A percentile compares a stretch with the other conserved stretches of the same genome.
phyloP scores from a whole-genome alignment of 345 rosid species.

The Sonneratia alba region DNA sequence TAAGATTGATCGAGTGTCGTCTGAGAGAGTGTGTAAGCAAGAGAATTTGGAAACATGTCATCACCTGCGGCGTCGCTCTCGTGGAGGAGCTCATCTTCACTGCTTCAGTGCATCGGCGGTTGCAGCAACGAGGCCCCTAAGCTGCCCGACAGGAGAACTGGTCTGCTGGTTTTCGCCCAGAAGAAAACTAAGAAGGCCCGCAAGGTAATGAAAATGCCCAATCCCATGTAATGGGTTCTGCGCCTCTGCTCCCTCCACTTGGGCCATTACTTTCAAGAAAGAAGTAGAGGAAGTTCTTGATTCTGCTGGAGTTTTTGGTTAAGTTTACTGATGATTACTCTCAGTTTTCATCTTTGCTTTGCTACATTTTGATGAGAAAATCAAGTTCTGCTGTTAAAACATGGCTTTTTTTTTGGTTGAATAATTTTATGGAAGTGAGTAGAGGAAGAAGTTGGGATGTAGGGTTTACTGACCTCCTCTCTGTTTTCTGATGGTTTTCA shows the following conservation, averaged over 20 bases:
- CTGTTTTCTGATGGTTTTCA: background rate
- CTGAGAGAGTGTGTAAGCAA: background rate
- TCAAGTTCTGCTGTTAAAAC: background rate
- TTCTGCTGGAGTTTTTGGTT: background rate
- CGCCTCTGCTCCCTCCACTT: no score
- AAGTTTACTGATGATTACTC: background rate
- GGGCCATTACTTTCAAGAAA: no score
- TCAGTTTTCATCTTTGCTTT: background rate
- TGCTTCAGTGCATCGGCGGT: conserved; percentile 31
- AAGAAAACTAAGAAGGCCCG: conserved; percentile 73
- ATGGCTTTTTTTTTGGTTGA: background rate
- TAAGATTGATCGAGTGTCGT: background rate
- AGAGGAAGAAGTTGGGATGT: background rate
- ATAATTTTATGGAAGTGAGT: background rate
- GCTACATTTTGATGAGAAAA: no score
- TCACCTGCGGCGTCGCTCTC: conserved; percentile 50
- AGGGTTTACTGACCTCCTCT: background rate
- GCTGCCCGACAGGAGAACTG: conserved; percentile 26
- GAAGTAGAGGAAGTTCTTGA: background rate
- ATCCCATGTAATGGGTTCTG: no score
- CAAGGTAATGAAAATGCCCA: conserved; percentile 29
- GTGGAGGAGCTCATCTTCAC: conserved; percentile 42
- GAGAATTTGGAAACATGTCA: conserved; percentile 24
- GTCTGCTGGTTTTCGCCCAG: conserved; percentile 39
- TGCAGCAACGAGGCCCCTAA: conserved; percentile 29